Evolutionary conservation across 345 rosid species (phyloP).

Genomic region (Euphorbia tirucalli): DNA sequence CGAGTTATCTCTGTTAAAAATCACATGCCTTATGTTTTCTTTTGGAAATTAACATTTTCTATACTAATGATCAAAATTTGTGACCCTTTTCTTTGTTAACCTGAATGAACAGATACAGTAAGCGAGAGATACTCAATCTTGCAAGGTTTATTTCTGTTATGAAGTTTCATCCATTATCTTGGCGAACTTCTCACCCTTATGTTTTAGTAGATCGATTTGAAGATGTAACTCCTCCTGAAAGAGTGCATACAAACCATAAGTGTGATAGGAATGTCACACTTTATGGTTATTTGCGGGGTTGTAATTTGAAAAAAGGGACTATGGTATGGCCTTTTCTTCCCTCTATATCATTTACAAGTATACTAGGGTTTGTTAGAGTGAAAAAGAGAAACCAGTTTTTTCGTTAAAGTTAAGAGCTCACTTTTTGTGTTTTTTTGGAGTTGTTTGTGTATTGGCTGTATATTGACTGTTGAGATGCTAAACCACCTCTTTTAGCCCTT

Average conservation of each 20-base stretch:
- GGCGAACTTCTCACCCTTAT: conserved; percentile 95
- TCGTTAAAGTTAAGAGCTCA: background rate
- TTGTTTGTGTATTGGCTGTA: no score
- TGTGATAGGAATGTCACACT: conserved; percentile 83
- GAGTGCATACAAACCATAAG: conserved; percentile 60
- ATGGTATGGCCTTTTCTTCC: conserved; percentile 49
- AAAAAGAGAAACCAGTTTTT: background rate
- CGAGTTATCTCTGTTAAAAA: background rate
- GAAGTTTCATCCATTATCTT: conserved; percentile 72
- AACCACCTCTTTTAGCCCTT: background rate
- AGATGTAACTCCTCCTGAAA: conserved; percentile 90
- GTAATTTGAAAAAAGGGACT: conserved; percentile 82
- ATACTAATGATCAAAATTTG: no score
- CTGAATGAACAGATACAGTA: conserved; percentile 58
- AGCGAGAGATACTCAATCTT: conserved; percentile 83
- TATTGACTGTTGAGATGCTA: background rate
- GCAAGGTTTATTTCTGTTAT: conserved; percentile 73
- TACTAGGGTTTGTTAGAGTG: background rate
- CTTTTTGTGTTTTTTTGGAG: background rate
- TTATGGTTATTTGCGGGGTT: conserved; percentile 93
- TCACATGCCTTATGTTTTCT: background rate
- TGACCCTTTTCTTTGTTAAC: background rate
- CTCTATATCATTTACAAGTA: background rate
- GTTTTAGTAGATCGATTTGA: conserved; percentile 86
- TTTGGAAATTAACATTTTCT: background rate